phyloP scores from a whole-genome alignment of 2,329 filamentous ascomycete genomes.

The Microsporum canis region DNA sequence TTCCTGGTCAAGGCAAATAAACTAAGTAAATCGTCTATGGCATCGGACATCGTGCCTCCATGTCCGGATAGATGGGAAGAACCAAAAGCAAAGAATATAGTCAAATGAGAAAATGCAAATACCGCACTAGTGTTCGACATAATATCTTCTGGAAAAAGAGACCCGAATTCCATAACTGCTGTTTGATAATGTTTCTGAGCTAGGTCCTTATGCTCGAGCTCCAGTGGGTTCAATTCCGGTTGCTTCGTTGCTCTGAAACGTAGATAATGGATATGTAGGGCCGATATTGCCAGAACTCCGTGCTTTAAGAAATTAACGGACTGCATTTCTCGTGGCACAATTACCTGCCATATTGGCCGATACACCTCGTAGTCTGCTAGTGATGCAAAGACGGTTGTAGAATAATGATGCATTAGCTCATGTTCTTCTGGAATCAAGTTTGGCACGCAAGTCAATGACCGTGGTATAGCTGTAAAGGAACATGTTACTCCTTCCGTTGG shows the following conservation, averaged over 20 bases:
- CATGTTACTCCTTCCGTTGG: background rate
- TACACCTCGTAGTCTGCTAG: slow-evolving; percentile 13
- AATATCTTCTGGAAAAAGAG: background rate
- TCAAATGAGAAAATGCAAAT: slow-evolving; percentile 14
- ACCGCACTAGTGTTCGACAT: slow-evolving; percentile 10
- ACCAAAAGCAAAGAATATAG: slow-evolving; percentile 14
- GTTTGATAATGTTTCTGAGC: slow-evolving; percentile 11
- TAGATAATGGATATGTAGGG: slow-evolving; percentile 16
- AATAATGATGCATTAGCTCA: slow-evolving; percentile 14
- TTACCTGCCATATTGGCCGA: slow-evolving; percentile 13
- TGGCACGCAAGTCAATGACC: background rate
- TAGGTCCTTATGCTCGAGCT: slow-evolving; percentile 7
- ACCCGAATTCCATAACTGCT: slow-evolving; percentile 9
- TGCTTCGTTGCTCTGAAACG: background rate
- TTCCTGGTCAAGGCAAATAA: slow-evolving; percentile 11
- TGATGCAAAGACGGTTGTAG: slow-evolving; percentile 8
- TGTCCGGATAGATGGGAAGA: slow-evolving; percentile 7
- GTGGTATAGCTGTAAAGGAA: background rate
- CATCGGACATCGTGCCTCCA: slow-evolving; percentile 1
- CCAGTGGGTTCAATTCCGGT: background rate
- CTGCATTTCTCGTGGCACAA: slow-evolving; percentile 12
- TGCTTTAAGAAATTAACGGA: slow-evolving; percentile 18
- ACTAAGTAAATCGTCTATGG: slow-evolving; percentile 11
- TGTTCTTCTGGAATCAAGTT: slow-evolving; percentile 4
- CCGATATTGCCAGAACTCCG: slow-evolving; percentile 18